Conservation (phyloP, 352 stramenopile species). For the Saprolegnia diclina region DNA sequence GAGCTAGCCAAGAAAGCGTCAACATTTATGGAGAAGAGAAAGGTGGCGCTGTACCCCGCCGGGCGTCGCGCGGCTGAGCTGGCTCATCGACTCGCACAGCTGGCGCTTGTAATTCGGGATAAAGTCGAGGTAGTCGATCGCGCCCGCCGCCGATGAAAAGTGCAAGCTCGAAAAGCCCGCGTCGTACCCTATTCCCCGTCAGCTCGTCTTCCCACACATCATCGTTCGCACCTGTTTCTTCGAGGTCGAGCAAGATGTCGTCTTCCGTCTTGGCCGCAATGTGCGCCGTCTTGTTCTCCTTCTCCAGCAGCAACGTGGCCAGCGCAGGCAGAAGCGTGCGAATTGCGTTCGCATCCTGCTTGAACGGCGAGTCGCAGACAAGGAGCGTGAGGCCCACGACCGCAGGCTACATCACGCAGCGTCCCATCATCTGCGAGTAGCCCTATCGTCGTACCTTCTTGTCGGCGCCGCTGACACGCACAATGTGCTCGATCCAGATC, state of each 20-base stretch:
- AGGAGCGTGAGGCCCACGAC: slow-evolving; percentile 63
- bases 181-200: slow-evolving; percentile 72
- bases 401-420: slow-evolving; percentile 57
- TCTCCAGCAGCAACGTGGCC: slow-evolving; percentile 59
- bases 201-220: slow-evolving; percentile 23
- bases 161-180: slow-evolving; percentile 91
- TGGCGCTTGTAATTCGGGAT: neutral
- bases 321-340: slow-evolving; percentile 41
- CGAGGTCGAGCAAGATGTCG: slow-evolving; percentile 67
- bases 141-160: slow-evolving; percentile 76
- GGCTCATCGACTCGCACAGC: slow-evolving; percentile 17
- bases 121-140: slow-evolving; percentile 72
- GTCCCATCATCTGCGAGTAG: too few species aligned
- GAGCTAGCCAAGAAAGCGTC: neutral
- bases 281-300: slow-evolving; percentile 43
- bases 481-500: slow-evolving; percentile 82
- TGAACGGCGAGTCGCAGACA: slow-evolving; percentile 63
- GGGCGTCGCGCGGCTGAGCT: neutral
- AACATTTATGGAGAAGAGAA: neutral
- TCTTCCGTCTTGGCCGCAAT: slow-evolving; percentile 65
- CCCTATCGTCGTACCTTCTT: slow-evolving; percentile 39
- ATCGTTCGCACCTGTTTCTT: slow-evolving; percentile 54
- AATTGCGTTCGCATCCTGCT: slow-evolving; percentile 48
- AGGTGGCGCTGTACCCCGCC: slow-evolving; percentile 1
- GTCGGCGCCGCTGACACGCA: slow-evolving; percentile 49